Percentiles rank a stretch among this genome's conserved stretches.
phyloP scores from a whole-genome alignment of 306 rosid genomes.

The Quercus berberidifolia region DNA sequence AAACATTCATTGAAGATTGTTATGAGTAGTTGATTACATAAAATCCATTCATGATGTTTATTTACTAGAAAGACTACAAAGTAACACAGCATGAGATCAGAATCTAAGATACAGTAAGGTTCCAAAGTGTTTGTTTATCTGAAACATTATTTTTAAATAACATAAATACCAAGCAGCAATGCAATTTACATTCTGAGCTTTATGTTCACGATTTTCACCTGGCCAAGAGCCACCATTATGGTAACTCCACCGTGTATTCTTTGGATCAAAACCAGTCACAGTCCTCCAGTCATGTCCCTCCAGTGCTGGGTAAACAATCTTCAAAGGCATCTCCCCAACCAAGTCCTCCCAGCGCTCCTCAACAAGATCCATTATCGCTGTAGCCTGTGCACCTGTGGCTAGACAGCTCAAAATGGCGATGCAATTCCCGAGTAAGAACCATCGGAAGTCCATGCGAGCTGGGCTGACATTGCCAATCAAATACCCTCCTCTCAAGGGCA shows the following conservation, averaged over 20 bases:
- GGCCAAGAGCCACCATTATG: conserved; percentile 37
- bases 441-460: conserved; percentile 24
- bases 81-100: too few species aligned
- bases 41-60: too few species aligned
- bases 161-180: too few species aligned
- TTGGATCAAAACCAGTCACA: conserved; percentile 26
- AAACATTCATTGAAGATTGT: too few species aligned
- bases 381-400: conserved; percentile 19
- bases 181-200: background rate
- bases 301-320: conserved; percentile 27
- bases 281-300: conserved; percentile 28
- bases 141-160: too few species aligned
- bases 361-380: conserved; percentile 26
- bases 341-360: conserved; percentile 31
- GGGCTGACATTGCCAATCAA: conserved; percentile 26
- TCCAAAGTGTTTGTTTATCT: too few species aligned
- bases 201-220: conserved; percentile 10
- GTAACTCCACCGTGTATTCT: conserved; percentile 30
- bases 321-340: conserved; percentile 34
- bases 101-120: too few species aligned
- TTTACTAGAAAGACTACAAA: too few species aligned
- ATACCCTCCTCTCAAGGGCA: conserved; percentile 16
- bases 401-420: conserved; percentile 24
- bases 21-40: too few species aligned
- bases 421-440: conserved; percentile 29